Conservation (phyloP, 2,329 filamentous ascomycete species). For the Talaromyces sp. region DNA sequence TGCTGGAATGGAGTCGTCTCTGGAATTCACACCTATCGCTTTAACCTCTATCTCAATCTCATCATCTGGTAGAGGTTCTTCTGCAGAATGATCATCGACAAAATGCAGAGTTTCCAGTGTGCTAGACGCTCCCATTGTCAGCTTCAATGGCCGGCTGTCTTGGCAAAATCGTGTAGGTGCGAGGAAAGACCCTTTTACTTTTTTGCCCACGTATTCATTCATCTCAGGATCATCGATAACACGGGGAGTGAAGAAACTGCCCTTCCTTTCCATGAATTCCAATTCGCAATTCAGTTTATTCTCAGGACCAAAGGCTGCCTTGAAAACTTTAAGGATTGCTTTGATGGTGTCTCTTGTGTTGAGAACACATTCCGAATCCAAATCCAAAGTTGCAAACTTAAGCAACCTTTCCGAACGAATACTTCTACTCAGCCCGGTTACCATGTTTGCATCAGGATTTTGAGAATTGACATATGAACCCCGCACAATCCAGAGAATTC, state of each 20-base stretch:
- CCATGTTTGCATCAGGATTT: background rate
- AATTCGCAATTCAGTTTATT: background rate
- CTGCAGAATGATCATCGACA: background rate
- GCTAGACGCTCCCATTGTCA: background rate
- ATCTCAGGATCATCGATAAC: background rate
- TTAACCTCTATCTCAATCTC: background rate
- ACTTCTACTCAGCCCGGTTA: background rate
- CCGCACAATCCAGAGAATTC: background rate
- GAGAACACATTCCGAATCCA: background rate
- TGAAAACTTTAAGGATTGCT: background rate
- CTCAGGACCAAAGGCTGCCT: background rate
- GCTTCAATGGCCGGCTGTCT: background rate
- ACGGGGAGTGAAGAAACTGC: background rate
- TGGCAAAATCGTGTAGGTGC: background rate
- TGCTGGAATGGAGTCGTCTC: background rate
- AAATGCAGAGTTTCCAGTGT: background rate
- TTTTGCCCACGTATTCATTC: background rate
- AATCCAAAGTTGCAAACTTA: background rate
- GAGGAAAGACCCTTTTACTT: background rate
- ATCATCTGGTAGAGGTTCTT: background rate
- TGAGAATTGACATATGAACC: background rate
- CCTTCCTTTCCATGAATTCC: background rate
- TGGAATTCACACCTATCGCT: background rate
- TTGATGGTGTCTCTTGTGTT: background rate
- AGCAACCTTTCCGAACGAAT: background rate